These are phyloP conservation scores for Flueggea neowawraea DNA, from an alignment of 441 rosid species.

Conservation along the genomic window DNA sequence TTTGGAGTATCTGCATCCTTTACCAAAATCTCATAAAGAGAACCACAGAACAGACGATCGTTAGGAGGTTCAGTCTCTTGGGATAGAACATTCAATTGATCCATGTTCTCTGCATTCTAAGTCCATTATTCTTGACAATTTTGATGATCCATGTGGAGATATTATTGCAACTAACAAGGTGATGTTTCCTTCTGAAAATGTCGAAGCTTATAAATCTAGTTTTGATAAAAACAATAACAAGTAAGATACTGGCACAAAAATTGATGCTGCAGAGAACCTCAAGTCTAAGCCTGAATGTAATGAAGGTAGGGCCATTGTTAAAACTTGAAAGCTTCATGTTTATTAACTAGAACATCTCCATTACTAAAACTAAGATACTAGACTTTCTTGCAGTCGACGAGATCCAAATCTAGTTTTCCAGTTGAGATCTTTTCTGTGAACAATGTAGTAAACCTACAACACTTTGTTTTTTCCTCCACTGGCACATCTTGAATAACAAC, in stretches of 20 bases:
- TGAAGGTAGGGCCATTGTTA: constrained; percentile 39
- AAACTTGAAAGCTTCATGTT: constrained; percentile 1
- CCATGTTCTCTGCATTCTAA: constrained; percentile 30
- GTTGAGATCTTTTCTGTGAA: no score
- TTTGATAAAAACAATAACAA: constrained; percentile 12
- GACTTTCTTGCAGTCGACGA: background rate
- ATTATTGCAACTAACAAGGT: constrained; percentile 17
- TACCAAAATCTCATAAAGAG: constrained; percentile 20
- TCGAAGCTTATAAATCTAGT: constrained; percentile 28
- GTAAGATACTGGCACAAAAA: constrained; percentile 4
- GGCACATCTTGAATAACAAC: constrained; percentile 2
- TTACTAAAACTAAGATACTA: background rate
- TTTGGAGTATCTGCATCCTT: constrained; percentile 21
- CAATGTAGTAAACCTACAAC: background rate
- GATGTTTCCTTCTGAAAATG: constrained; percentile 15
- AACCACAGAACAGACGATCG: constrained; percentile 20
- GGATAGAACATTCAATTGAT: constrained; percentile 20
- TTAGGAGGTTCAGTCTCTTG: constrained; percentile 28
- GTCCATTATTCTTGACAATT: constrained; percentile 43
- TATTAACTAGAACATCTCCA: constrained; percentile 2
- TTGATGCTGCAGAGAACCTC: constrained; percentile 19
- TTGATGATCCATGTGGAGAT: constrained; percentile 33
- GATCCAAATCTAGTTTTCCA: background rate
- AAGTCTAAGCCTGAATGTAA: constrained; percentile 23
- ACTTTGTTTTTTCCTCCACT: constrained; percentile 4